A percentile compares a stretch with the other conserved stretches of the same genome.
Evolutionary conservation across 116 monocot genomes (phyloP).

Genomic region (Posidonia oceanica): DNA sequence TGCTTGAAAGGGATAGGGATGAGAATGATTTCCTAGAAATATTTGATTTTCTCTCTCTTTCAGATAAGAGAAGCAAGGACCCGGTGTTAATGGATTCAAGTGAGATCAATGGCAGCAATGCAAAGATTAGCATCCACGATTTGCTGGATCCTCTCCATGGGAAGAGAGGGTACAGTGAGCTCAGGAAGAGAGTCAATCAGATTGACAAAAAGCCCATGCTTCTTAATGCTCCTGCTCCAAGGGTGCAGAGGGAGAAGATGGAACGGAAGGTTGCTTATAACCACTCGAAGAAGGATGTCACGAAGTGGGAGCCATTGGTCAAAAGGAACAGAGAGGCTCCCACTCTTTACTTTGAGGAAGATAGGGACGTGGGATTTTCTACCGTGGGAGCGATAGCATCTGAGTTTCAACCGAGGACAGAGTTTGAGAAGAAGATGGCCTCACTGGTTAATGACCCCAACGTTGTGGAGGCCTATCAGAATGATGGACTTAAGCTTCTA

Average conservation of each 20-base stretch:
- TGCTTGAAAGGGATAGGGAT: not conserved
- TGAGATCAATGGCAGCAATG: conserved; percentile 10
- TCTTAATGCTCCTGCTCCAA: conserved; percentile 61
- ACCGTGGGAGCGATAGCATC: conserved; percentile 78
- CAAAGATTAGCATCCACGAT: conserved; percentile 54
- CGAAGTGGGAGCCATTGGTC: conserved; percentile 87
- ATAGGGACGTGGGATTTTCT: conserved; percentile 47
- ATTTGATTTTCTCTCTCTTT: conserved; percentile 6
- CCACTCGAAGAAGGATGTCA: conserved; percentile 72
- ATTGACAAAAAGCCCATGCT: conserved; percentile 51
- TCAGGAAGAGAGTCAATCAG: conserved; percentile 61
- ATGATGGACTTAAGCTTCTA: conserved; percentile 70
- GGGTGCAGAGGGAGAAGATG: conserved; percentile 58
- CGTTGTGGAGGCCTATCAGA: conserved; percentile 58
- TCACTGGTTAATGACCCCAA: conserved; percentile 39
- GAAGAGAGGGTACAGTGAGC: conserved; percentile 49
- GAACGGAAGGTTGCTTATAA: conserved; percentile 77
- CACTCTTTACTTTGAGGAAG: conserved; percentile 67
- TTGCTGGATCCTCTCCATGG: conserved; percentile 72
- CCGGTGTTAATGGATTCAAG: conserved; percentile 20
- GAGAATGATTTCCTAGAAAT: not conserved
- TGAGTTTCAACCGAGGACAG: conserved; percentile 66
- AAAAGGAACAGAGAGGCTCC: conserved; percentile 94
- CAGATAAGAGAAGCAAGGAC: conserved; percentile 38
- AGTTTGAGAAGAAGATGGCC: conserved; percentile 95